Evolutionary conservation across 805 yeast genomes (phyloP), one percentile per base, ranked within the genome.

Genomic region (Suhomyces sp.): DNA sequence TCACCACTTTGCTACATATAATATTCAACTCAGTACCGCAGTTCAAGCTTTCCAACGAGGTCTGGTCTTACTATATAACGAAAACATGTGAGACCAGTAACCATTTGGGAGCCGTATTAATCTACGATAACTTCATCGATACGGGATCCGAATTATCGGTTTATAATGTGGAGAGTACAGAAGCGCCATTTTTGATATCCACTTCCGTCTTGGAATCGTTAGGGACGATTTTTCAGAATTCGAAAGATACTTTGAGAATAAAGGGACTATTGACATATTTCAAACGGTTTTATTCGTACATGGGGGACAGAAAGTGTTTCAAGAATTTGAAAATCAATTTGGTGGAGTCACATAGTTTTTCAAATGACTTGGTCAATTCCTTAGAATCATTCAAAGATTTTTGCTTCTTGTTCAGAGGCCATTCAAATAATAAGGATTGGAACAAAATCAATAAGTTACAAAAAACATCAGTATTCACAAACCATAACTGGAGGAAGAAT

Each of bases 81-180:
- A 32, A 54, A 19, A 58, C 58, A 0, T 46, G 58, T 23, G 53
- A 53, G 10, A 22, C 15, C 11, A 39, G 49, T 8, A 50, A 62
- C 41, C 52, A 56, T 33, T 37, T 48, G 4, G 64, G 71, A 0
- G 65, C 68, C 1, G 45, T 50, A 4, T 36, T 65, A 28, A 49
- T 64, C 2, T 68, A 56, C 39, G 70, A 68, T 41, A 60, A 63
- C 26, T 35, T 68, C 7, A 50, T 68, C 3, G 62, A 59, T 29
- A 15, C 23, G 5, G 41, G 37, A 16, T 43, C 38, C 12, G 25
- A 33, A 4, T 26, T 39, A 12, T 28, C 50, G 2, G 30, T 31
- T 5, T 40, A 46, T n/a, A 29, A 30, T 20, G 37, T 33, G 5
- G 43, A 39, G 2, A 58, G 55, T 30, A 46, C 44, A 17, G 37